A percentile compares a stretch with the other conserved stretches of the same genome.
Evolutionary conservation across 495 filamentous ascomycete species (phyloP).

Genomic region (Symbiotaphrina buchneri): DNA sequence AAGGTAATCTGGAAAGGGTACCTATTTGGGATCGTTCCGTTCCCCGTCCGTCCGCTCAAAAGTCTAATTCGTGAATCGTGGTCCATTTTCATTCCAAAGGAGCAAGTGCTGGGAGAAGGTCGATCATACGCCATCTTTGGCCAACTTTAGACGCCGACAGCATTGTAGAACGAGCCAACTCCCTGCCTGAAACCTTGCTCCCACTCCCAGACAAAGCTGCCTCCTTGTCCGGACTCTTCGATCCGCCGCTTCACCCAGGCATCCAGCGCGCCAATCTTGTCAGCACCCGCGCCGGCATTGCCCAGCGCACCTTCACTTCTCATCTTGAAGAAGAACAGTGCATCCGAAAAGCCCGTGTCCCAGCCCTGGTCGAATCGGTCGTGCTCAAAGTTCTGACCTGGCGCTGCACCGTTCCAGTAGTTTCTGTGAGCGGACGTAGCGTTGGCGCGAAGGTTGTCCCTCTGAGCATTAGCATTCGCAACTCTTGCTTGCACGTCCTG

Average conservation of each 20-base stretch:
- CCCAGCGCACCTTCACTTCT: conserved; percentile 6
- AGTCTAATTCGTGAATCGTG: too few species aligned
- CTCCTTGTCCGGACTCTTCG: conserved; percentile 17
- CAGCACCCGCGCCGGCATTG: conserved; percentile 11
- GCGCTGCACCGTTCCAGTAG: conserved; percentile 21
- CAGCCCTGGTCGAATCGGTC: conserved; percentile 25
- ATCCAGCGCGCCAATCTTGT: conserved; percentile 28
- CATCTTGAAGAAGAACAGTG: conserved; percentile 20
- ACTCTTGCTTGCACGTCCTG: conserved; percentile 12
- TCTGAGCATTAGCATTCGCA: conserved; percentile 11
- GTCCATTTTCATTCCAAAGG: too few species aligned
- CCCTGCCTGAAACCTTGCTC: conserved; percentile 27
- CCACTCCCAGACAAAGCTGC: conserved; percentile 23
- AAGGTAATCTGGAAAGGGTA: too few species aligned
- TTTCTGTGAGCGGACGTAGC: conserved; percentile 14
- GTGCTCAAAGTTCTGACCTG: conserved; percentile 21
- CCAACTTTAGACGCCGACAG: conserved; percentile 10
- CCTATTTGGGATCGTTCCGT: too few species aligned
- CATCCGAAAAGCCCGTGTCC: conserved; percentile 28
- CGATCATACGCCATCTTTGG: too few species aligned
- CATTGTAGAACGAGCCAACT: conserved; percentile 16
- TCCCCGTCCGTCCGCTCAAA: too few species aligned
- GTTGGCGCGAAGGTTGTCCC: conserved; percentile 9
- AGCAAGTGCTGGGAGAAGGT: too few species aligned
- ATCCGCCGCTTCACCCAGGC: conserved; percentile 30